These are phyloP conservation scores for Acrasis kona DNA, from an alignment of 78 protist genomes.

Conservation along the genomic window DNA sequence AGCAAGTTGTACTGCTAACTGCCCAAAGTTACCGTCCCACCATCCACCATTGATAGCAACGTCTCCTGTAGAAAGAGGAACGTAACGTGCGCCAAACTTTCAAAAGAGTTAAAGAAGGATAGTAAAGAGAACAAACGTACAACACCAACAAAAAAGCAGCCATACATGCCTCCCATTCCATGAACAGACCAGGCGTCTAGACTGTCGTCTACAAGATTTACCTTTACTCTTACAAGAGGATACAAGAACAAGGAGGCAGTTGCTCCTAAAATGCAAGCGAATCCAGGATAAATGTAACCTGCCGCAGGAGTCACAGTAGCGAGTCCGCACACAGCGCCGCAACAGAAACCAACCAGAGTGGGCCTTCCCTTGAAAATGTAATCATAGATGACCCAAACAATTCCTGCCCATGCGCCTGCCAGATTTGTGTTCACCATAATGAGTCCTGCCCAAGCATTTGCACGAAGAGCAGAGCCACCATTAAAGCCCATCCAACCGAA, in stretches of 20 bases:
- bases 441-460: slow-evolving; percentile 5
- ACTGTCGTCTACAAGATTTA: slow-evolving; percentile 50
- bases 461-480: slow-evolving; percentile 26
- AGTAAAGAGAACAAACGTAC: no score
- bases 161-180: slow-evolving; percentile 57
- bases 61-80: background rate
- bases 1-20: background rate
- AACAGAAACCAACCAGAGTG: background rate
- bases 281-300: slow-evolving; percentile 17
- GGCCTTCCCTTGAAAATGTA: background rate
- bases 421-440: slow-evolving; percentile 19
- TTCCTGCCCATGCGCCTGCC: background rate
- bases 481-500: slow-evolving; percentile 48
- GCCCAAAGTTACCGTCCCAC: background rate
- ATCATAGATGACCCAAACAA: background rate
- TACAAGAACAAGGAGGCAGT: background rate
- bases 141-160: slow-evolving; percentile 47
- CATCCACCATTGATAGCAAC: background rate
- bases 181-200: slow-evolving; percentile 58
- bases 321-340: slow-evolving; percentile 33
- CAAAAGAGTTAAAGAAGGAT: no score
- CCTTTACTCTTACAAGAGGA: background rate
- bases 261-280: background rate
- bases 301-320: slow-evolving; percentile 23
- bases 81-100: background rate